Evolutionary conservation across 179 eudicot species (phyloP), one percentile per base, ranked within the genome.

Genomic region (Heliamphora ciliata): DNA sequence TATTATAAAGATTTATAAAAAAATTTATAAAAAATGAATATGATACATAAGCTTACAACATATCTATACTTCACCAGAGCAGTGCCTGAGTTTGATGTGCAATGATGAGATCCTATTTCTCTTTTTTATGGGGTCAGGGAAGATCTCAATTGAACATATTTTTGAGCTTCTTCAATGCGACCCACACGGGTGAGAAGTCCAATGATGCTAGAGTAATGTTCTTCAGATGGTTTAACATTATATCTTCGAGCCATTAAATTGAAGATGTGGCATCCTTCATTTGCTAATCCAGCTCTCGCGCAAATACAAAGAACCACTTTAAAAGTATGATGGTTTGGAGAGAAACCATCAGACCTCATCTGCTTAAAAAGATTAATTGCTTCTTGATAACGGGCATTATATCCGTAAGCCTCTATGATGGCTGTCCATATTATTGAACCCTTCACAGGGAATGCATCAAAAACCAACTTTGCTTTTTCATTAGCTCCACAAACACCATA

Each of bases 391-490:
- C 52, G 76, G 50, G 76, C 80, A 71, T 84, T 86, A 51, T 83
- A 86, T 61, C 95, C 91, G 80, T 87, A 91, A 81, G 91, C 94
- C 80, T 89, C 92, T 68, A 94, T 89, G 81, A 94, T 84, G 65
- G 98, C 89, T 44, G 95, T 92, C 87, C 88, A 83, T 44, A 89
- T 85, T 84, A 90, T 86, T 63, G 88, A 79, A 9, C 95, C 95
- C 72, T 89, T 91, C 5, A 81, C 82, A 3, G 85, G 88, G 81
- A 88, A 83, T 72, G 83, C 79, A 81, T 92, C 85, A 82, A 92
- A 91, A 82, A 86, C 87, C 77, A 84, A 72, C 80, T 88, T 87
- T 54, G 97, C 96, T 82, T 89, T 91, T 40, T 86, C 85, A 64
- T 81, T 85, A 80, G 81, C 86, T 74, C 91, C 92, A 83, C 92